phyloP scores from a whole-genome alignment of 1,284 basidiomycete species.

The Chiua sp. region DNA sequence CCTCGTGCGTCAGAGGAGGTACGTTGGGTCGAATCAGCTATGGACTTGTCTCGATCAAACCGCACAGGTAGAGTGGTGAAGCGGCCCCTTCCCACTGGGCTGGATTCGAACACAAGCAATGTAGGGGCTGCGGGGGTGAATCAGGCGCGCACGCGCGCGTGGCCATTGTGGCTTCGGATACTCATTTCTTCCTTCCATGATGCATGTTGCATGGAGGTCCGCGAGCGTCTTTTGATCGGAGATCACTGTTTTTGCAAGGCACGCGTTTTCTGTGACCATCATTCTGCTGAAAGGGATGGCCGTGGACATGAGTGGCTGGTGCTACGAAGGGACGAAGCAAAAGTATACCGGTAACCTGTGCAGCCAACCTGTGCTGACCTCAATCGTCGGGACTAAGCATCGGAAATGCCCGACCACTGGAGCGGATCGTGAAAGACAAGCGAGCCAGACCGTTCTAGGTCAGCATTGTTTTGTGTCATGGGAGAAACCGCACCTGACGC shows the following conservation, averaged over 20 bases:
- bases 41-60: constrained; percentile 20
- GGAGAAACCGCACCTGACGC: too few relatives aligned
- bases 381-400: constrained; percentile 26
- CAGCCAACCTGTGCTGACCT: constrained; percentile 6
- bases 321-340: constrained; percentile 10
- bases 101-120: constrained; percentile 5
- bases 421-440: too few relatives aligned
- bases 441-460: too few relatives aligned
- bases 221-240: constrained; percentile 9
- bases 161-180: constrained; percentile 15
- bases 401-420: constrained; percentile 11
- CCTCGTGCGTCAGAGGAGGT: constrained; percentile 22
- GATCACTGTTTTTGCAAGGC: constrained; percentile 8
- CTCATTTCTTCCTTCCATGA: constrained; percentile 10
- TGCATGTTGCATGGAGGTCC: background rate
- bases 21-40: constrained; percentile 28
- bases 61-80: constrained; percentile 4
- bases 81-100: constrained; percentile 17
- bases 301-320: background rate
- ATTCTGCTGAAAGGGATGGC: background rate
- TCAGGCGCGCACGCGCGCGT: constrained; percentile 10
- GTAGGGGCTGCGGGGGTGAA: constrained; percentile 15
- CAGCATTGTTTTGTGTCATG: too few relatives aligned
- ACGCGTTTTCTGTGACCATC: constrained; percentile 1
- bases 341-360: too few relatives aligned